Evolutionary conservation across 2,329 filamentous ascomycete species (phyloP).

Genomic region (Lomentospora prolificans): DNA sequence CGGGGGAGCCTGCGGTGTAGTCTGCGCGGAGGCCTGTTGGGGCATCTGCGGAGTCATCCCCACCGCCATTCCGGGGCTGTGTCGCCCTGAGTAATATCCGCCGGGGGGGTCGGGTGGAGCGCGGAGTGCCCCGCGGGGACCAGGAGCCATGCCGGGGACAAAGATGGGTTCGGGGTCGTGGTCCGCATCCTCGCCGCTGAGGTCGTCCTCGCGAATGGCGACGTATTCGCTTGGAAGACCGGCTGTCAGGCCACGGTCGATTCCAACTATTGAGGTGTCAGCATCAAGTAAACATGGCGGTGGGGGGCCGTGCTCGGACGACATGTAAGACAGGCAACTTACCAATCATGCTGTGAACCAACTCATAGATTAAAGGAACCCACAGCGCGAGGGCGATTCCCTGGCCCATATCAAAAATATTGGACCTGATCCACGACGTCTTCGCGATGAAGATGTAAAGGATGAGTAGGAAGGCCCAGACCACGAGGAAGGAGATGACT

Average conservation of each 20-base stretch:
- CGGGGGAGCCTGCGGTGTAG: background rate
- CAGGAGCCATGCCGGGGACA: background rate
- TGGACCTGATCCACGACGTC: background rate
- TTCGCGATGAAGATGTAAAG: background rate
- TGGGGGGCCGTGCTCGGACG: background rate
- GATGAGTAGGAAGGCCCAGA: background rate
- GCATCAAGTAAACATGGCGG: background rate
- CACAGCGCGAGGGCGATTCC: conserved; percentile 4
- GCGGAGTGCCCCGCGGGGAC: background rate
- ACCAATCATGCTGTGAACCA: background rate
- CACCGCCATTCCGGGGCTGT: background rate
- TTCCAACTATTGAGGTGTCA: conserved; percentile 1
- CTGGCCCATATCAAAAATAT: conserved; percentile 2
- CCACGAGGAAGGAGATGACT: background rate
- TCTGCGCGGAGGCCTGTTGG: background rate
- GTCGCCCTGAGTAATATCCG: background rate
- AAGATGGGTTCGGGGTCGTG: background rate
- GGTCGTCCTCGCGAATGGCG: background rate
- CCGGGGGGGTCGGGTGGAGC: background rate
- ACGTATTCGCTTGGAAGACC: background rate
- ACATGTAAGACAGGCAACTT: background rate
- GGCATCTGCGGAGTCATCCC: background rate
- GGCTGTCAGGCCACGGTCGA: background rate
- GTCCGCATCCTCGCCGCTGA: background rate
- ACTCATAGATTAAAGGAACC: conserved; percentile 3